A percentile compares a stretch with the other conserved stretches of the same genome.
phyloP scores from a whole-genome alignment of 2,329 filamentous ascomycete species.

The Pestalotiopsis sp. region DNA sequence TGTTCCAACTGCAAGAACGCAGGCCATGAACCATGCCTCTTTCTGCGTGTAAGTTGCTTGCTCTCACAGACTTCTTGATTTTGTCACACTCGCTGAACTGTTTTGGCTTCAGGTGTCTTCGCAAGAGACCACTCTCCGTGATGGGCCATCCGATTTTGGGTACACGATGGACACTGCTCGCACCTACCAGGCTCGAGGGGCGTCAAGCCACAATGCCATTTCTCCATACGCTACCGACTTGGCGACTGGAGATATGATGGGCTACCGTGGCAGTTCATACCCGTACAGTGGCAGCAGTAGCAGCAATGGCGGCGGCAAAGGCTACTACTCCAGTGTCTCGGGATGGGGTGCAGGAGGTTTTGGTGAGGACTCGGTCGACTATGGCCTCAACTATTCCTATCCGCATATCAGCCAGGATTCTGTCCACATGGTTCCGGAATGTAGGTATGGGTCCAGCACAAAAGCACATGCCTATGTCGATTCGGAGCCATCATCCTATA shows the following conservation, averaged over 20 bases:
- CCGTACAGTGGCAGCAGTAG: constrained; percentile 22
- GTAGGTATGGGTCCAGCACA: constrained; percentile 27
- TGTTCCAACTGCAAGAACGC: constrained; percentile 82
- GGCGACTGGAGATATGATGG: constrained; percentile 30
- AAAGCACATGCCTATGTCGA: constrained; percentile 35
- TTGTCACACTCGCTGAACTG: not conserved
- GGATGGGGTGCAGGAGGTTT: constrained; percentile 34
- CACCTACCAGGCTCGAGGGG: constrained; percentile 30
- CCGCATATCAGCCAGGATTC: constrained; percentile 35
- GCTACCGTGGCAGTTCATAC: constrained; percentile 34
- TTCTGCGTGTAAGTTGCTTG: constrained; percentile 66
- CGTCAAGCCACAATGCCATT: constrained; percentile 29
- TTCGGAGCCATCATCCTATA: constrained; percentile 29
- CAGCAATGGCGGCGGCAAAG: constrained; percentile 16
- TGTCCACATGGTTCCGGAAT: constrained; percentile 30
- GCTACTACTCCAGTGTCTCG: constrained; percentile 37
- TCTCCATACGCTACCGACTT: constrained; percentile 35
- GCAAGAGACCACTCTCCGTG: constrained; percentile 34
- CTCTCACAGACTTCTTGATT: not conserved
- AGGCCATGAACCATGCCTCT: constrained; percentile 71
- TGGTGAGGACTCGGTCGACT: constrained; percentile 37
- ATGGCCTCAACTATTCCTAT: constrained; percentile 33
- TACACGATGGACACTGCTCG: constrained; percentile 38
- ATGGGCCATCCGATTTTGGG: constrained; percentile 31
- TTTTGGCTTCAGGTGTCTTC: constrained; percentile 34